phyloP scores from a whole-genome alignment of 148 eudicot genomes.

The Silene conica region DNA sequence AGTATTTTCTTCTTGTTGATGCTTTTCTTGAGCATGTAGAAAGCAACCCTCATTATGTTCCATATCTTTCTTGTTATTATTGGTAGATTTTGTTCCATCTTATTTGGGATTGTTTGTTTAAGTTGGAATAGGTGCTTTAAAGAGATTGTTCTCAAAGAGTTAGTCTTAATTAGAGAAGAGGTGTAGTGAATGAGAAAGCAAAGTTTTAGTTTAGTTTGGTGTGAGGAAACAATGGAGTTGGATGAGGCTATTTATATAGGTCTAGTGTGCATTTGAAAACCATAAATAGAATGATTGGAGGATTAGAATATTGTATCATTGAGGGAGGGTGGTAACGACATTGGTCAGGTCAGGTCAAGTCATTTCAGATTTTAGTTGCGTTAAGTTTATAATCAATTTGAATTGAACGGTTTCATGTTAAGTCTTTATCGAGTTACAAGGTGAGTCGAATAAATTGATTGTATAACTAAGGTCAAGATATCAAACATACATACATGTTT shows the following conservation, averaged over 20 bases:
- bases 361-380: too few relatives aligned
- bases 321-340: too few relatives aligned
- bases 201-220: neutral
- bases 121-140: neutral
- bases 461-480: too few relatives aligned
- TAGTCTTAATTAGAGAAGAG: neutral
- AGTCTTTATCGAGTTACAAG: too few relatives aligned
- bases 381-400: too few relatives aligned
- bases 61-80: conserved; percentile 37
- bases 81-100: conserved; percentile 49
- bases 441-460: too few relatives aligned
- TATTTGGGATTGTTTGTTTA: neutral
- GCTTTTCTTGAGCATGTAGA: conserved; percentile 54
- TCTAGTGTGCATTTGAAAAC: neutral
- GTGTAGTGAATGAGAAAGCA: neutral
- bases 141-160: neutral
- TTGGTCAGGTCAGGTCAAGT: too few relatives aligned
- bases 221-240: neutral
- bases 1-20: conserved; percentile 42
- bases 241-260: conserved; percentile 20
- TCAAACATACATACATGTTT: too few relatives aligned
- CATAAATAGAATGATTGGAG: too few relatives aligned
- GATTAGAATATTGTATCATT: too few relatives aligned
- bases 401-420: too few relatives aligned
- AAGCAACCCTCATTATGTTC: conserved; percentile 35